These are phyloP conservation scores for Triticum urartu DNA, from an alignment of 176 grass and related monocot species.

Conservation along the genomic window DNA sequence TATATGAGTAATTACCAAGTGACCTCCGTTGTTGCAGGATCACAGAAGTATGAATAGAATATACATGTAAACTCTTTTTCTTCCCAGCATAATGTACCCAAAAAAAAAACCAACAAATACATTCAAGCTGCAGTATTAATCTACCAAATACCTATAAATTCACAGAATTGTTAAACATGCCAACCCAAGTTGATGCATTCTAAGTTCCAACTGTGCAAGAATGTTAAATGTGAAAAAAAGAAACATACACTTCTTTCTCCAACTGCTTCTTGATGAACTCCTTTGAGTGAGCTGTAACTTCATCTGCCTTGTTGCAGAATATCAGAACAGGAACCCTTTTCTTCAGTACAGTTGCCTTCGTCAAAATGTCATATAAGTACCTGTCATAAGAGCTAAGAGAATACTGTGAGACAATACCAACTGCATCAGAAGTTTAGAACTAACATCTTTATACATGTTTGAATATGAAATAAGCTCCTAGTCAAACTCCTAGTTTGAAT, in stretches of 20 bases:
- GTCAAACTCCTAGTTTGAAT: background rate
- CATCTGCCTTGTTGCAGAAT: conserved; percentile 89
- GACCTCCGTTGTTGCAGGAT: background rate
- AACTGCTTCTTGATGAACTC: conserved; percentile 92
- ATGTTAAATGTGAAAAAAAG: background rate
- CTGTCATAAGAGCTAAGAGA: conserved; percentile 27
- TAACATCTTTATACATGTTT: background rate
- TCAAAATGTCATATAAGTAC: conserved; percentile 90
- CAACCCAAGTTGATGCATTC: background rate
- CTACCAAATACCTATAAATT: background rate
- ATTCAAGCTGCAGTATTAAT: background rate
- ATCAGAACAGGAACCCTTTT: conserved; percentile 67
- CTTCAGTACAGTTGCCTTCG: conserved; percentile 73
- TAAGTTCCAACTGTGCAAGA: background rate
- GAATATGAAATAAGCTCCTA: background rate
- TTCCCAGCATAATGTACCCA: background rate
- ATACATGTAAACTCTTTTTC: background rate
- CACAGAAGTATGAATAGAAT: background rate
- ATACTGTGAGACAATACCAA: background rate
- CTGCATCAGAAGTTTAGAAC: too few species aligned
- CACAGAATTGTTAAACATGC: background rate
- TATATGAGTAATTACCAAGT: background rate
- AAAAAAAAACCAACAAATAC: background rate
- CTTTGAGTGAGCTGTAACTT: conserved; percentile 89
- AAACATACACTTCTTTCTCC: conserved; percentile 82